Conservation (phyloP, 441 rosid species). For the Croton laevigatus region DNA sequence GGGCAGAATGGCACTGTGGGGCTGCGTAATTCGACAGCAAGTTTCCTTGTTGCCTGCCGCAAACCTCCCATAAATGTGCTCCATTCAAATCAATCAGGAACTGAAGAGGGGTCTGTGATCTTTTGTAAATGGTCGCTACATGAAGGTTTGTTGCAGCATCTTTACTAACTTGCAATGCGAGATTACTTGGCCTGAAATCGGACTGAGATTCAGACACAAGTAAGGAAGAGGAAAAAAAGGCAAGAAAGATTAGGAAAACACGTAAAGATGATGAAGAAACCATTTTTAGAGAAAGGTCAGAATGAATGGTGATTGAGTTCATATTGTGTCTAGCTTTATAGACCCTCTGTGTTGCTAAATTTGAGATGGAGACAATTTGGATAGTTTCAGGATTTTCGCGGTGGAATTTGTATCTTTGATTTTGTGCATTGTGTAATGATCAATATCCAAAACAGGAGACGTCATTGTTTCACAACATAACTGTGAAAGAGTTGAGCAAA, state of each 20-base stretch:
- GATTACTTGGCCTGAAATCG: slow-evolving; percentile 20
- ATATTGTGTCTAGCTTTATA: too few species aligned
- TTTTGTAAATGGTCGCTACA: slow-evolving; percentile 22
- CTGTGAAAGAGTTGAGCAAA: slow-evolving; percentile 5
- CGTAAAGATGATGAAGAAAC: slow-evolving; percentile 19
- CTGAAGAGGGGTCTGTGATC: slow-evolving; percentile 21
- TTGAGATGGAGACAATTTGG: slow-evolving; percentile 8
- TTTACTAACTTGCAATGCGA: slow-evolving; percentile 21
- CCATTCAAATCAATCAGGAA: slow-evolving; percentile 31
- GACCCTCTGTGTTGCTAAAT: neutral
- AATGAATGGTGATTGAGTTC: neutral
- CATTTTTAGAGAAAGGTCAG: slow-evolving; percentile 12
- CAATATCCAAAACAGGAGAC: neutral
- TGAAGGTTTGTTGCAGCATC: slow-evolving; percentile 30
- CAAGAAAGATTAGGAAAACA: neutral
- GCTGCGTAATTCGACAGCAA: slow-evolving; percentile 27
- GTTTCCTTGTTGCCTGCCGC: slow-evolving; percentile 26
- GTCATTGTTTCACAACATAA: slow-evolving; percentile 4
- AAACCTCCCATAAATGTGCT: slow-evolving; percentile 29
- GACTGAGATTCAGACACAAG: slow-evolving; percentile 4
- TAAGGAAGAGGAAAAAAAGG: slow-evolving; percentile 4
- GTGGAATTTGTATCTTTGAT: neutral
- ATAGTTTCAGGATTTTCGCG: slow-evolving; percentile 6
- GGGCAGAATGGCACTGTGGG: slow-evolving; percentile 29
- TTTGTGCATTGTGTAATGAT: neutral